Percentiles rank a stretch among this genome's conserved stretches.
Evolutionary conservation across 202 grass and related monocot species (phyloP).

Genomic region (Bolboschoenoplectus hybrid): DNA sequence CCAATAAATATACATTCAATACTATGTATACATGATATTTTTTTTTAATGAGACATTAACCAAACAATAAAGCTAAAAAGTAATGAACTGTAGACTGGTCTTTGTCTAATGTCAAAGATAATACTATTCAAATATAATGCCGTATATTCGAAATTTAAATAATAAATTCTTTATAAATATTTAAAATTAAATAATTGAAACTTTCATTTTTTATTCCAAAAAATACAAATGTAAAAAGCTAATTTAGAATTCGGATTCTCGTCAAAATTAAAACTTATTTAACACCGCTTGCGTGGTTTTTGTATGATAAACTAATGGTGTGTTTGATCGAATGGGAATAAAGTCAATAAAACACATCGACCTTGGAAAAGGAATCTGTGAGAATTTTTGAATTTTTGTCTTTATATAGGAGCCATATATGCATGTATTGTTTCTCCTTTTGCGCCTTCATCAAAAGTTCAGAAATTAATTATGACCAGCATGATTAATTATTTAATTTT

Average conservation of each 20-base stretch:
- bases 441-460: neutral
- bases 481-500: neutral
- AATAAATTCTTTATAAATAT: no score
- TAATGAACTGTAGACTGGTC: neutral
- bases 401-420: neutral
- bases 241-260: neutral
- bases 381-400: neutral
- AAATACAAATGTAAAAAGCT: no score
- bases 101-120: no score
- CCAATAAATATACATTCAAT: no score
- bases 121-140: no score
- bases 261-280: neutral
- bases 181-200: no score
- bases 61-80: neutral
- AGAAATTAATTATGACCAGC: neutral
- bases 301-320: no score
- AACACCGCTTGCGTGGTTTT: neutral
- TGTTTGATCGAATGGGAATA: neutral
- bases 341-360: constrained; percentile 4
- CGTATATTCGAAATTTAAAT: no score
- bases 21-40: neutral
- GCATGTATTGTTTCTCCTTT: neutral
- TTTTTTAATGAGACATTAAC: neutral
- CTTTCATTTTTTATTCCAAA: no score
- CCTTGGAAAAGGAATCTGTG: neutral